Percentiles rank a stretch among this genome's conserved stretches.
Conservation (phyloP, 306 rosid species). For the Arachis hypogaea region DNA sequence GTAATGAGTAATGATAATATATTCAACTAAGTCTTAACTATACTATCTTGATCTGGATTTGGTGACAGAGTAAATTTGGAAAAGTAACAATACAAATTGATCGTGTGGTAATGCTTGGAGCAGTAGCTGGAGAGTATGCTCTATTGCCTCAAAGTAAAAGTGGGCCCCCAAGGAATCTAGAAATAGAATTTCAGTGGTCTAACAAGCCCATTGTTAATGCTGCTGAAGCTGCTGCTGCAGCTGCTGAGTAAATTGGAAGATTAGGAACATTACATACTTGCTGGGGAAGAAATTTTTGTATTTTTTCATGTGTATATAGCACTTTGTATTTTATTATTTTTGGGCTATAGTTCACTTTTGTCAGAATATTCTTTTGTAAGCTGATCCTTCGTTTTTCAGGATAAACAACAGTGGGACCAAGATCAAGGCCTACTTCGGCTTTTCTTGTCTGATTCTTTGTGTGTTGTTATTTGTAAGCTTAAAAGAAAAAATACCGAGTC, state of each 20-base stretch:
- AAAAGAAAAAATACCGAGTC: slow-evolving; percentile 35
- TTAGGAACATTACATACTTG: slow-evolving; percentile 23
- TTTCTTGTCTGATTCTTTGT: slow-evolving; percentile 48
- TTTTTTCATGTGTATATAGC: slow-evolving; percentile 62
- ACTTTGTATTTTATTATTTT: slow-evolving; percentile 44
- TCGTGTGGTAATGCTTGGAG: slow-evolving; percentile 95
- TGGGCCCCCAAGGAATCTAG: slow-evolving; percentile 87
- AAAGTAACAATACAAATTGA: slow-evolving; percentile 98
- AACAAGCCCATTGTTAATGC: slow-evolving; percentile 44
- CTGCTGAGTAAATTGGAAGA: slow-evolving; percentile 27
- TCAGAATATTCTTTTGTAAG: slow-evolving; percentile 61
- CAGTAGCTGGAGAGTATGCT: slow-evolving; percentile 94
- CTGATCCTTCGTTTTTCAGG: slow-evolving; percentile 50
- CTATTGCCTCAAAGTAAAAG: slow-evolving; percentile 92
- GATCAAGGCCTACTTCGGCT: slow-evolving; percentile 42
- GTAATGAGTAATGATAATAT: too few species aligned
- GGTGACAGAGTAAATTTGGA: slow-evolving; percentile 84
- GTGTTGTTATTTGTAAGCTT: slow-evolving; percentile 41
- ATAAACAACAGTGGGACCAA: slow-evolving; percentile 43
- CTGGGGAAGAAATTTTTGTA: slow-evolving; percentile 41
- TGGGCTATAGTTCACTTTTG: slow-evolving; percentile 46
- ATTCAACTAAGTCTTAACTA: too few species aligned
- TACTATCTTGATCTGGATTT: slow-evolving; percentile 18
- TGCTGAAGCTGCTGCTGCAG: too few species aligned
- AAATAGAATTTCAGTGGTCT: slow-evolving; percentile 99